These are phyloP conservation scores for Forsythia suspensa DNA, from an alignment of 257 asterid genomes.

Conservation along the genomic window DNA sequence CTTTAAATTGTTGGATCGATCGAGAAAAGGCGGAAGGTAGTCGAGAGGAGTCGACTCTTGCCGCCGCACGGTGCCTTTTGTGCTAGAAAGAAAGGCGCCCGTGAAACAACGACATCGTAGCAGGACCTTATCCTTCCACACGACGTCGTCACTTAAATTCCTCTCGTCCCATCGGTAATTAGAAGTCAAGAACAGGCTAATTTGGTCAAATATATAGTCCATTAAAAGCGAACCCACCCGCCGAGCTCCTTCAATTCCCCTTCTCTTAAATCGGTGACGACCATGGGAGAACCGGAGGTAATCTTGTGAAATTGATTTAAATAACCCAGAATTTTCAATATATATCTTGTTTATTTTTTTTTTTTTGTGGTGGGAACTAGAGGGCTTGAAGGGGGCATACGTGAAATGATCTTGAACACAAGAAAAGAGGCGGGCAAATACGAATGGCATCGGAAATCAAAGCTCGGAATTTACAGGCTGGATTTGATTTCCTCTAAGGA, in stretches of 20 bases:
- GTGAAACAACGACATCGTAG: background rate
- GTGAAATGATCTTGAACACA: slow-evolving; percentile 67
- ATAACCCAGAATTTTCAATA: background rate
- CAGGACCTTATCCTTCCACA: background rate
- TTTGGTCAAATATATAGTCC: too few relatives aligned
- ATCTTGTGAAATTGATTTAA: too few relatives aligned
- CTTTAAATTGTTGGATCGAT: too few relatives aligned
- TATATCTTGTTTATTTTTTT: slow-evolving; percentile 10
- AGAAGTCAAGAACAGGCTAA: background rate
- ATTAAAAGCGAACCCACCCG: too few relatives aligned
- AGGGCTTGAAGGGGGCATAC: slow-evolving; percentile 62
- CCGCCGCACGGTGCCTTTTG: too few relatives aligned
- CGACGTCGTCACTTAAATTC: background rate
- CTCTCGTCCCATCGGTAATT: background rate
- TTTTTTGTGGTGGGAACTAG: slow-evolving; percentile 36
- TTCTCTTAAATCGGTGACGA: background rate
- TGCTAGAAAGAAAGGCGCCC: too few relatives aligned
- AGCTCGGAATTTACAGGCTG: slow-evolving; percentile 50
- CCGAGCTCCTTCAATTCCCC: background rate
- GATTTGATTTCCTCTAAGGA: slow-evolving; percentile 49
- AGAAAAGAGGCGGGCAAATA: slow-evolving; percentile 80
- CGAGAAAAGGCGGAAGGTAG: too few relatives aligned
- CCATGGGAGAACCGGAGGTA: slow-evolving; percentile 53
- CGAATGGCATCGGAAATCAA: slow-evolving; percentile 57
- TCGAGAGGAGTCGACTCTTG: too few relatives aligned